phyloP scores from a whole-genome alignment of 1,284 basidiomycete genomes.

The Quambalaria eucalypti region DNA sequence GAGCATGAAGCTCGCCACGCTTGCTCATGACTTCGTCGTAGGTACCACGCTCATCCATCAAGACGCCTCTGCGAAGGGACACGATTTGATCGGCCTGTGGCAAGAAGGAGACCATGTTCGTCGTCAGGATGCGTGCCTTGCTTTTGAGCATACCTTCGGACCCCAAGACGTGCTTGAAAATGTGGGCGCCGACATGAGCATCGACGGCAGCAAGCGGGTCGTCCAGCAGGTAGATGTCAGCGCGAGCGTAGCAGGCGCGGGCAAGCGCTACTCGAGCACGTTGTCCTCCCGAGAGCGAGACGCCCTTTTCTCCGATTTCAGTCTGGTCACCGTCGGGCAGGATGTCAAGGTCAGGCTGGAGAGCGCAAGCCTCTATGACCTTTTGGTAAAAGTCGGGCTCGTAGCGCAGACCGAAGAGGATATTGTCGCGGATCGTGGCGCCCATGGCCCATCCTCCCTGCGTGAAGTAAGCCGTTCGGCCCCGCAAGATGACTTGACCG shows the following conservation, averaged over 20 bases:
- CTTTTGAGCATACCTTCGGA: slow-evolving; percentile 63
- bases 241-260: slow-evolving; percentile 45
- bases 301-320: slow-evolving; percentile 63
- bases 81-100: slow-evolving; percentile 69
- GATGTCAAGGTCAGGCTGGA: slow-evolving; percentile 68
- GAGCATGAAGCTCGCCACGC: slow-evolving; percentile 63
- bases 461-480: slow-evolving; percentile 65
- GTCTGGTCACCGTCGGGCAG: slow-evolving; percentile 65
- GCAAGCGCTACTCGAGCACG: slow-evolving; percentile 66
- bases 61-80: slow-evolving; percentile 72
- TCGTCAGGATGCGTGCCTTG: slow-evolving; percentile 80
- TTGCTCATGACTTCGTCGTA: slow-evolving; percentile 58
- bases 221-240: slow-evolving; percentile 59
- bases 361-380: slow-evolving; percentile 63
- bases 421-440: slow-evolving; percentile 49
- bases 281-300: slow-evolving; percentile 55
- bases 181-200: slow-evolving; percentile 58
- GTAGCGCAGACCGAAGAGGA: slow-evolving; percentile 73
- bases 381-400: slow-evolving; percentile 56
- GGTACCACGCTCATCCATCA: slow-evolving; percentile 64
- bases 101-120: slow-evolving; percentile 78
- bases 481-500: slow-evolving; percentile 63
- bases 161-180: slow-evolving; percentile 75
- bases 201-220: slow-evolving; percentile 53
- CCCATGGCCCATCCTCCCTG: slow-evolving; percentile 71